Evolutionary conservation across 2,329 filamentous ascomycete genomes (phyloP).

Genomic region (Fulvia fulva): DNA sequence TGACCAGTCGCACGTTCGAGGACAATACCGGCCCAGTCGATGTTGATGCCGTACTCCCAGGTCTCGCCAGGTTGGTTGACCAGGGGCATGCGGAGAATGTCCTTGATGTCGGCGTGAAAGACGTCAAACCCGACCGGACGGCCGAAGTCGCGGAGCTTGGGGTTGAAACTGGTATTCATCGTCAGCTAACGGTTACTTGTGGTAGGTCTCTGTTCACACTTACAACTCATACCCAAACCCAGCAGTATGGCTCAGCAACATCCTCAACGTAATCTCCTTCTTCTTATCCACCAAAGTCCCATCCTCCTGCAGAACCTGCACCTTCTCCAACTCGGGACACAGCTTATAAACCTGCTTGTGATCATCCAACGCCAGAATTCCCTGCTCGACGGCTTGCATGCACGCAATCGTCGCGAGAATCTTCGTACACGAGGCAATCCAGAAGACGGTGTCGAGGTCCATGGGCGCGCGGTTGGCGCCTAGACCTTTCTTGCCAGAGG

Average conservation of each 20-base stretch:
- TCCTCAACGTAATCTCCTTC: constrained; percentile 47
- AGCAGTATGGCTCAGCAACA: constrained; percentile 50
- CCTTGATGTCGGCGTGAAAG: constrained; percentile 49
- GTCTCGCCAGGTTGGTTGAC: constrained; percentile 60
- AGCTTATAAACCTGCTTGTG: constrained; percentile 37
- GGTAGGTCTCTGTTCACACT: too few species aligned
- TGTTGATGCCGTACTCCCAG: constrained; percentile 54
- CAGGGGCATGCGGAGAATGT: constrained; percentile 51
- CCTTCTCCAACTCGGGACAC: constrained; percentile 41
- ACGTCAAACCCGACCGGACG: constrained; percentile 54
- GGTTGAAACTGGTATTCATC: constrained; percentile 36
- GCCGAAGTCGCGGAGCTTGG: constrained; percentile 39
- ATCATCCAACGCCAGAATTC: constrained; percentile 41
- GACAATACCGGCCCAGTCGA: constrained; percentile 50
- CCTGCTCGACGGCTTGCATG: constrained; percentile 48
- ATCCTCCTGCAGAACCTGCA: constrained; percentile 41
- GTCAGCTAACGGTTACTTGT: too few species aligned
- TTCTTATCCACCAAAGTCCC: constrained; percentile 41
- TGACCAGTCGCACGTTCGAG: constrained; percentile 44
- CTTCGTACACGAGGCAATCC: constrained; percentile 52
- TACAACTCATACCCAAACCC: constrained; percentile 48
- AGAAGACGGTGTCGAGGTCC: constrained; percentile 56
- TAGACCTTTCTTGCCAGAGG: constrained; percentile 41
- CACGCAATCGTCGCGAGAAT: constrained; percentile 43
- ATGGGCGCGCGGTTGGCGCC: constrained; percentile 46